phyloP scores from a whole-genome alignment of 2,329 filamentous ascomycete genomes.

The Aspergillus vadensis region DNA sequence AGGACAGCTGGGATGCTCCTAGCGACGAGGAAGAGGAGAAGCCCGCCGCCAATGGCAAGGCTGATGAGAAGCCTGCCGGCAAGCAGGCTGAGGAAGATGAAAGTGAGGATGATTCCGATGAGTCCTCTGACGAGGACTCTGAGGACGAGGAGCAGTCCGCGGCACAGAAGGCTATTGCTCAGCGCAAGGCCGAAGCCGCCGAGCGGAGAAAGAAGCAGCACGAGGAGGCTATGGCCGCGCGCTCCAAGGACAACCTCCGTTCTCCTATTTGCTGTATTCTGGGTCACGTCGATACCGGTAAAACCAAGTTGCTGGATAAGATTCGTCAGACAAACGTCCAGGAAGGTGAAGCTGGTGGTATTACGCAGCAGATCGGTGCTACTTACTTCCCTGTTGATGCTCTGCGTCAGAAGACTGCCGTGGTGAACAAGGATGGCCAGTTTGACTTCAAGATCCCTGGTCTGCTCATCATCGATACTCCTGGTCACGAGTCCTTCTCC shows the following conservation, averaged over 20 bases:
- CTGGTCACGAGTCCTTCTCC: constrained; percentile 99
- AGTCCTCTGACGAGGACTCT: constrained; percentile 53
- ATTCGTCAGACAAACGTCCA: constrained; percentile 98
- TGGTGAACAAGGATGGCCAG: constrained; percentile 84
- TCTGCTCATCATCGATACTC: constrained; percentile 94
- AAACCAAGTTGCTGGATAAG: constrained; percentile 99
- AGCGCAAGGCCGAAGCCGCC: constrained; percentile 83
- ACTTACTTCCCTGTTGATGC: constrained; percentile 98
- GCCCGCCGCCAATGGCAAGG: constrained; percentile 24
- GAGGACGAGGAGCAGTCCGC: constrained; percentile 74
- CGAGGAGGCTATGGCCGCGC: constrained; percentile 85
- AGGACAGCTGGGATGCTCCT: constrained; percentile 88
- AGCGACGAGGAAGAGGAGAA: constrained; percentile 63
- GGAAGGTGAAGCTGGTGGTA: constrained; percentile 98
- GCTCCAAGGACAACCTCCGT: constrained; percentile 90
- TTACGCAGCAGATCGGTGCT: constrained; percentile 98
- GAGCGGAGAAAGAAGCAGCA: constrained; percentile 86
- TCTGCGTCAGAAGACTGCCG: constrained; percentile 85
- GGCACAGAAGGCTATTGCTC: constrained; percentile 69
- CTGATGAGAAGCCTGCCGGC: constrained; percentile 26
- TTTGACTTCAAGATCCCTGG: constrained; percentile 98
- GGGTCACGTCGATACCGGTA: constrained; percentile 99
- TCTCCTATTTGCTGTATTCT: constrained; percentile 99
- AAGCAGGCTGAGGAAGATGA: constrained; percentile 28
- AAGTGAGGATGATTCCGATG: constrained; percentile 28